phyloP scores from a whole-genome alignment of 345 rosid genomes.

The Angophora floribunda region DNA sequence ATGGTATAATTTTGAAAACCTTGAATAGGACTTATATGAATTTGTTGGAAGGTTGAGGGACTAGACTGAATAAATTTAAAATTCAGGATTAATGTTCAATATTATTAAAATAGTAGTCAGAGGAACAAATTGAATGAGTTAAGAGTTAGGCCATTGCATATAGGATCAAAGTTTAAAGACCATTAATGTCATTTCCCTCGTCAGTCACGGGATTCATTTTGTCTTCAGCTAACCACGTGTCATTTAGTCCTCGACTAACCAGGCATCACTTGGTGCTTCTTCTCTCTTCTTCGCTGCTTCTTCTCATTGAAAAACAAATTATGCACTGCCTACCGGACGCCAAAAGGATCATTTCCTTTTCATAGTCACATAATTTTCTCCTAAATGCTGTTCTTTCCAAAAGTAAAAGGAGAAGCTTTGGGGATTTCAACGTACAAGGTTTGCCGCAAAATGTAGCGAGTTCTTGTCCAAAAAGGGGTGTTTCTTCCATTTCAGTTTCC shows the following conservation, averaged over 20 bases:
- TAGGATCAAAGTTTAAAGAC: accelerated
- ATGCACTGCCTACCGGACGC: not conserved
- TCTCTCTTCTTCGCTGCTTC: not conserved
- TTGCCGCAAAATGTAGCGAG: not conserved
- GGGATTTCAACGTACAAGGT: not conserved
- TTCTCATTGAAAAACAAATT: not conserved
- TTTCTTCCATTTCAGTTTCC: not conserved
- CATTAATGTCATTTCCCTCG: not conserved
- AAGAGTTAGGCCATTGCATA: no score
- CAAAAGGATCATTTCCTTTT: not conserved
- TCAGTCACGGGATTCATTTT: not conserved
- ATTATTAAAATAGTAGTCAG: not conserved
- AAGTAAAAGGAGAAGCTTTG: not conserved
- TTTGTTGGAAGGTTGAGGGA: not conserved
- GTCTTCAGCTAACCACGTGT: not conserved
- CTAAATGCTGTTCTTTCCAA: not conserved
- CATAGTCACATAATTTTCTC: not conserved
- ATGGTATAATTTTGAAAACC: no score
- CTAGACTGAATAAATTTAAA: not conserved
- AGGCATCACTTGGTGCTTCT: not conserved
- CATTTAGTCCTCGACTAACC: not conserved
- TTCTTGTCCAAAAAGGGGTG: not conserved
- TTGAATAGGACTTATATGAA: not conserved
- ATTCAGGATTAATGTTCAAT: accelerated
- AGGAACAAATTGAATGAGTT: accelerated